Percentiles rank a stretch among this genome's conserved stretches.
Evolutionary conservation across 2,329 filamentous ascomycete species (phyloP).

Genomic region (Penicillium sclerotiorum): DNA sequence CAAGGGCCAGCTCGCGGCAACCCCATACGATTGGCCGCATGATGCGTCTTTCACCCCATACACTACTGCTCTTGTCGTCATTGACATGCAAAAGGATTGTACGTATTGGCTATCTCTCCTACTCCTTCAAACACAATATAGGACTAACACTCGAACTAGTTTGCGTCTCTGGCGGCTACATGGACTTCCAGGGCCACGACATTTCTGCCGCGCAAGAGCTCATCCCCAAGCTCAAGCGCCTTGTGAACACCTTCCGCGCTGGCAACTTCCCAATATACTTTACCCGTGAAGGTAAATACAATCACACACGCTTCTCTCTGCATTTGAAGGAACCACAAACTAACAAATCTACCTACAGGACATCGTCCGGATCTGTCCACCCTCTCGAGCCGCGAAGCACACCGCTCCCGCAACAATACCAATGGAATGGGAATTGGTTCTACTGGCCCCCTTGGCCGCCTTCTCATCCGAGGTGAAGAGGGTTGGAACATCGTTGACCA

Average conservation of each 20-base stretch:
- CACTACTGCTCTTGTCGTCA: slow-evolving; percentile 50
- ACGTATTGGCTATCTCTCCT: slow-evolving; percentile 16
- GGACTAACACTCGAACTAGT: slow-evolving; percentile 32
- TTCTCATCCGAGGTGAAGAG: slow-evolving; percentile 59
- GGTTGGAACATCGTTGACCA: slow-evolving; percentile 62
- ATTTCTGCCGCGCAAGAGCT: slow-evolving; percentile 42
- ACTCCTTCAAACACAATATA: background rate
- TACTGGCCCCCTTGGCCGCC: slow-evolving; percentile 58
- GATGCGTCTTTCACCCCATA: slow-evolving; percentile 48
- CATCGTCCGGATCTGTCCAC: slow-evolving; percentile 59
- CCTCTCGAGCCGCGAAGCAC: slow-evolving; percentile 56
- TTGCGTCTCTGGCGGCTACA: slow-evolving; percentile 47
- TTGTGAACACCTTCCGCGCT: slow-evolving; percentile 43
- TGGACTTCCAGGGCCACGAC: slow-evolving; percentile 50
- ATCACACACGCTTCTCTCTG: background rate
- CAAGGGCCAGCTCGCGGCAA: slow-evolving; percentile 46
- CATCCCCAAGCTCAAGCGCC: slow-evolving; percentile 44
- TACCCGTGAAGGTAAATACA: slow-evolving; percentile 46
- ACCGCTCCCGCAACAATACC: slow-evolving; percentile 56
- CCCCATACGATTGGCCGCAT: slow-evolving; percentile 52
- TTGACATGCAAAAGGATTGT: slow-evolving; percentile 55
- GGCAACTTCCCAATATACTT: slow-evolving; percentile 48
- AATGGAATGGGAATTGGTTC: slow-evolving; percentile 56
- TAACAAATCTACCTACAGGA: slow-evolving; percentile 31
- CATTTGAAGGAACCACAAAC: background rate